phyloP scores from a whole-genome alignment of 169 alveolate genomes.

The Neospora caninum region DNA sequence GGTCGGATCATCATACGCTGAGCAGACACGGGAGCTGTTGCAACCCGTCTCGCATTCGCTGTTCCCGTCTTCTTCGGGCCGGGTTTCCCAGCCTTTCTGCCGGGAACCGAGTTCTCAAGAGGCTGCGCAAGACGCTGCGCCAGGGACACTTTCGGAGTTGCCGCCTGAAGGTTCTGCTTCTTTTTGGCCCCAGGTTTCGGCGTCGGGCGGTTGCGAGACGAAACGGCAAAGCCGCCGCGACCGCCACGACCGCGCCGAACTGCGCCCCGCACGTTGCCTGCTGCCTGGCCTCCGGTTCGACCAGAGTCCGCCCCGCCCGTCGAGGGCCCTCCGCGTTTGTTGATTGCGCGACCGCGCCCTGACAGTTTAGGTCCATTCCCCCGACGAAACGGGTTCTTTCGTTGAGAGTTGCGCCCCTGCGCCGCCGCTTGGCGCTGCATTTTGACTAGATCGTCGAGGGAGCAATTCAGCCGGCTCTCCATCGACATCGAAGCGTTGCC shows the following conservation, averaged over 20 bases:
- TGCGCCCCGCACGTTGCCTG: background rate
- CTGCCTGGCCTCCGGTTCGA: background rate
- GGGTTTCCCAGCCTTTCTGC: background rate
- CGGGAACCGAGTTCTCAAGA: background rate
- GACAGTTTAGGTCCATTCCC: background rate
- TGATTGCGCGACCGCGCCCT: constrained; percentile 1
- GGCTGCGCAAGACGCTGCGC: constrained; percentile 43
- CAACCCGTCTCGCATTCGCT: constrained; percentile 41
- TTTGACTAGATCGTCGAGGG: constrained; percentile 62
- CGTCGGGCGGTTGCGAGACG: constrained; percentile 16
- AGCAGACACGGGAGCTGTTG: background rate
- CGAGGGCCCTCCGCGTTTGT: background rate
- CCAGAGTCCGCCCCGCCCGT: too few relatives aligned
- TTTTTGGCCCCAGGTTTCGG: background rate
- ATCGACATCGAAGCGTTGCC: constrained; percentile 31
- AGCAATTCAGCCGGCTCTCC: constrained; percentile 58
- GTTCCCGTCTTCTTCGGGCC: background rate
- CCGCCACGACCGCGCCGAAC: constrained; percentile 21
- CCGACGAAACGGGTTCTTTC: background rate
- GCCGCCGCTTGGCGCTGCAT: constrained; percentile 58
- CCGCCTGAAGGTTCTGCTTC: background rate
- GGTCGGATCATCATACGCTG: background rate
- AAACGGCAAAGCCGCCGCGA: background rate
- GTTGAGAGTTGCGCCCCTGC: background rate
- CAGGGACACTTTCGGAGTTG: constrained; percentile 11